Percentiles rank a stretch among this genome's conserved stretches.
Conservation (phyloP, 495 filamentous ascomycete genomes). For the Penicillium verhagenii region DNA sequence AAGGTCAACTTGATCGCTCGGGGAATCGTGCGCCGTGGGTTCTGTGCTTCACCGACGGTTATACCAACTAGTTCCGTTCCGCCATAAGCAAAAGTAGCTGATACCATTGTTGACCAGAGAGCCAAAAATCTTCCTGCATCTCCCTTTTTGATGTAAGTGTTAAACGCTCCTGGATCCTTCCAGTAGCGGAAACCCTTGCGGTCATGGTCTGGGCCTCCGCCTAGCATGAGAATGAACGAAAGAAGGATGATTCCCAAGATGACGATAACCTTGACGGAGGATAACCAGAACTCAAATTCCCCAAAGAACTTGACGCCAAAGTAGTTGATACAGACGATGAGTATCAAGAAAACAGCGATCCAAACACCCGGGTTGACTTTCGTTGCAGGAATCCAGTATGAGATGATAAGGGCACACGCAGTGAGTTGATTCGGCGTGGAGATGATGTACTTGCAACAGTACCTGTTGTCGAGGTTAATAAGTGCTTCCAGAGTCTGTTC, state of each 20-base stretch:
- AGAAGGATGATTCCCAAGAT: conserved; percentile 67
- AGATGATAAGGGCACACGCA: conserved; percentile 73
- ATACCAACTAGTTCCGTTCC: conserved; percentile 83
- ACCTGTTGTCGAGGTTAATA: conserved; percentile 26
- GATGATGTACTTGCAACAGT: conserved; percentile 69
- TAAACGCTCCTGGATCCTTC: conserved; percentile 66
- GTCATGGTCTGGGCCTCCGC: conserved; percentile 71
- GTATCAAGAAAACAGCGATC: conserved; percentile 53
- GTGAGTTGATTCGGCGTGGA: conserved; percentile 79
- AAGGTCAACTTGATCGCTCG: conserved; percentile 78
- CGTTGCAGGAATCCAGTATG: conserved; percentile 60
- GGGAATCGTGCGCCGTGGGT: conserved; percentile 75
- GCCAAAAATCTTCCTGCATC: conserved; percentile 60
- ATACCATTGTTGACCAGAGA: conserved; percentile 76
- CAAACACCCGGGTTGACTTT: conserved; percentile 50
- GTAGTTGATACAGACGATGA: conserved; percentile 56
- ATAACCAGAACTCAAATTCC: conserved; percentile 83
- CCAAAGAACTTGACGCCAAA: conserved; percentile 69
- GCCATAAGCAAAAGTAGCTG: conserved; percentile 78
- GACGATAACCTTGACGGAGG: conserved; percentile 69
- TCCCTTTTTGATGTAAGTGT: conserved; percentile 40
- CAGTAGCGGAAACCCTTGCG: conserved; percentile 77
- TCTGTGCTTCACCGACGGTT: conserved; percentile 67
- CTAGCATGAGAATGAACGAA: conserved; percentile 67
- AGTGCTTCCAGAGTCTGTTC: not conserved